phyloP scores from a whole-genome alignment of 257 asterid species.

The Solanum virginianum region DNA sequence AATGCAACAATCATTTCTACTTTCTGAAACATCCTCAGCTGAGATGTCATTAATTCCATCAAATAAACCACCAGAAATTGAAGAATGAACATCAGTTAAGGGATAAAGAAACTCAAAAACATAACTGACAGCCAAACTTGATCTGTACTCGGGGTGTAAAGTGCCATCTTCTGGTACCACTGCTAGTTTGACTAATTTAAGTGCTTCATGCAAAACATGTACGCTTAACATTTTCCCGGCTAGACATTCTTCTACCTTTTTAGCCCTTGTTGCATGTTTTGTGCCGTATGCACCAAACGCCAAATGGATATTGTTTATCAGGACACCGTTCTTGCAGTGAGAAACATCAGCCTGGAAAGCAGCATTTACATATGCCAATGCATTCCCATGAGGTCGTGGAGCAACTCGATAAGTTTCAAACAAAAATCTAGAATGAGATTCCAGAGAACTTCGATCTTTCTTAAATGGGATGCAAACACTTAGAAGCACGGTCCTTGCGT shows the following conservation, averaged over 20 bases:
- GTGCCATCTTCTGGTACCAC: constrained; percentile 49
- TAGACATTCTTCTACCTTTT: constrained; percentile 38
- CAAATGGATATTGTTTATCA: constrained; percentile 19
- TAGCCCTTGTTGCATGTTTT: constrained; percentile 37
- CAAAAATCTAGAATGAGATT: constrained; percentile 15
- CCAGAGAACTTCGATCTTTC: neutral
- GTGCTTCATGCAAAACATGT: constrained; percentile 27
- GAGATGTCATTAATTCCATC: constrained; percentile 1
- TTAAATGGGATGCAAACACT: constrained; percentile 38
- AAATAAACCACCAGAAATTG: neutral
- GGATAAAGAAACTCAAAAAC: constrained; percentile 46
- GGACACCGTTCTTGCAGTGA: constrained; percentile 12
- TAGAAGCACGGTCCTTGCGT: constrained; percentile 33
- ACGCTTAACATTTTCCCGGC: constrained; percentile 18
- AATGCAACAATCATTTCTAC: neutral
- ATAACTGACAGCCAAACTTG: constrained; percentile 46
- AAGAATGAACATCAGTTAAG: constrained; percentile 2
- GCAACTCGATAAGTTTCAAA: constrained; percentile 56
- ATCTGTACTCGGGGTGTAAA: constrained; percentile 38
- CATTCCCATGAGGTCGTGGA: constrained; percentile 64
- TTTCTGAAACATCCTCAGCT: constrained; percentile 3
- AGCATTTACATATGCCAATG: constrained; percentile 57
- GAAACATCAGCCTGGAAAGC: constrained; percentile 52
- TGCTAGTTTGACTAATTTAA: constrained; percentile 32
- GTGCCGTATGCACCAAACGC: constrained; percentile 59